Conservation (phyloP, 768 basidiomycete genomes). For the Leccinum incarnatum region DNA sequence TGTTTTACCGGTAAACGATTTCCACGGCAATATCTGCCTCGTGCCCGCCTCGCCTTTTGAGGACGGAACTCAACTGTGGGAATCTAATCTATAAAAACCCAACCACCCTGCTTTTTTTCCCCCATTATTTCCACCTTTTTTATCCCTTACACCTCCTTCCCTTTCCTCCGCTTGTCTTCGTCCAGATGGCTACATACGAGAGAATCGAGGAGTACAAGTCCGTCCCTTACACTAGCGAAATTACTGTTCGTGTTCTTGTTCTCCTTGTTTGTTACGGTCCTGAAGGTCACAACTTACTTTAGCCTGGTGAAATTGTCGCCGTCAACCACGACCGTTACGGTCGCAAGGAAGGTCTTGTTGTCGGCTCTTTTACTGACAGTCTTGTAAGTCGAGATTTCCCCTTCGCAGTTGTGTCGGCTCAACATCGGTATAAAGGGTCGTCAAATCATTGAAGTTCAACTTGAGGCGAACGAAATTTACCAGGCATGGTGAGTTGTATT, state of each 20-base stretch:
- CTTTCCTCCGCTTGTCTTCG: constrained; percentile 21
- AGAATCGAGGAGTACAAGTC: constrained; percentile 31
- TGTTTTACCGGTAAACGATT: constrained; percentile 7
- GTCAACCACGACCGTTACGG: constrained; percentile 64
- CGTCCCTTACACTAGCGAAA: constrained; percentile 33
- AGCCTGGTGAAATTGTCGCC: constrained; percentile 82
- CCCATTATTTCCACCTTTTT: constrained; percentile 25
- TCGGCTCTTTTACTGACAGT: constrained; percentile 71
- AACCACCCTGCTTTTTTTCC: constrained; percentile 21
- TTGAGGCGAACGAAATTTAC: constrained; percentile 67
- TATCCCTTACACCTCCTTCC: constrained; percentile 24
- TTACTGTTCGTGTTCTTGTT: constrained; percentile 26
- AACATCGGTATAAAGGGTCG: constrained; percentile 53
- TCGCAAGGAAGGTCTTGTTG: constrained; percentile 74
- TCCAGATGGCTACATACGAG: constrained; percentile 39
- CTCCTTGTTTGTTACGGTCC: background rate
- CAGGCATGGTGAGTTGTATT: constrained; percentile 53
- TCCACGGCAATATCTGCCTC: constrained; percentile 41
- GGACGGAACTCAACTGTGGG: constrained; percentile 16
- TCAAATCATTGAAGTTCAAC: constrained; percentile 78
- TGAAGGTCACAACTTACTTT: constrained; percentile 4
- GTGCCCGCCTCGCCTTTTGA: constrained; percentile 47
- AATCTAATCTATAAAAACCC: constrained; percentile 54
- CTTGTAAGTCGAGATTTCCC: constrained; percentile 44
- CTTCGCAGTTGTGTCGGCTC: background rate